phyloP scores from a whole-genome alignment of 2,329 filamentous ascomycete genomes.

The Venturia aucupariae region DNA sequence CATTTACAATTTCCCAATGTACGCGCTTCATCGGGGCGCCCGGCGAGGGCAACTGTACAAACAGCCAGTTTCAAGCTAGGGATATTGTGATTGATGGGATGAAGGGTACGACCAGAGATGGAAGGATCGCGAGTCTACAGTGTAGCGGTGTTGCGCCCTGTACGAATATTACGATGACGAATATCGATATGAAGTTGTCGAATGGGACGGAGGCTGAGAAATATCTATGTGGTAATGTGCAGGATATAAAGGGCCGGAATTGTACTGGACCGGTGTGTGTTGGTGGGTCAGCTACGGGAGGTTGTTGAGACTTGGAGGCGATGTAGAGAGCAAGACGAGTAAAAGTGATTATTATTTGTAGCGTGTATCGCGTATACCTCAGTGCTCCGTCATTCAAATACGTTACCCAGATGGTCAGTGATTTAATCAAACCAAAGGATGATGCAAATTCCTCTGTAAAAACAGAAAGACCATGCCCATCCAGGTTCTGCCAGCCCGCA shows the following conservation, averaged over 20 bases:
- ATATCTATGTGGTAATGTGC: background rate
- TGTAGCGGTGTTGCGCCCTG: slow-evolving; percentile 24
- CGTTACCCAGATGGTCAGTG: no score
- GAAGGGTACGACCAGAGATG: slow-evolving; percentile 23
- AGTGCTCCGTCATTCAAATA: no score
- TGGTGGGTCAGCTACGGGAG: background rate
- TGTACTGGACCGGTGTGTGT: background rate
- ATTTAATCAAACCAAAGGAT: no score
- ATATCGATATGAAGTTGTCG: slow-evolving; percentile 17
- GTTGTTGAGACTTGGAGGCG: background rate
- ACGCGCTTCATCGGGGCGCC: slow-evolving; percentile 26
- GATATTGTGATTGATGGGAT: slow-evolving; percentile 25
- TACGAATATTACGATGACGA: slow-evolving; percentile 18
- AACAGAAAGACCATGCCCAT: no score
- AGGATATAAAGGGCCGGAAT: background rate
- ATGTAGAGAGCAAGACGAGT: no score
- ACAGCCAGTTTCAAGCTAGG: slow-evolving; percentile 32
- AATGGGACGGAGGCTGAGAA: background rate
- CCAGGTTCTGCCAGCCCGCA: no score
- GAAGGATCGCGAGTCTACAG: slow-evolving; percentile 21
- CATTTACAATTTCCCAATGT: slow-evolving; percentile 33
- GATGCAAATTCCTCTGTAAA: no score
- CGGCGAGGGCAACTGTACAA: slow-evolving; percentile 31
- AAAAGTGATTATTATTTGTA: no score
- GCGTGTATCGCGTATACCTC: background rate